Conservation (phyloP, 495 filamentous ascomycete genomes). For the Aspergillus egyptiacus region DNA sequence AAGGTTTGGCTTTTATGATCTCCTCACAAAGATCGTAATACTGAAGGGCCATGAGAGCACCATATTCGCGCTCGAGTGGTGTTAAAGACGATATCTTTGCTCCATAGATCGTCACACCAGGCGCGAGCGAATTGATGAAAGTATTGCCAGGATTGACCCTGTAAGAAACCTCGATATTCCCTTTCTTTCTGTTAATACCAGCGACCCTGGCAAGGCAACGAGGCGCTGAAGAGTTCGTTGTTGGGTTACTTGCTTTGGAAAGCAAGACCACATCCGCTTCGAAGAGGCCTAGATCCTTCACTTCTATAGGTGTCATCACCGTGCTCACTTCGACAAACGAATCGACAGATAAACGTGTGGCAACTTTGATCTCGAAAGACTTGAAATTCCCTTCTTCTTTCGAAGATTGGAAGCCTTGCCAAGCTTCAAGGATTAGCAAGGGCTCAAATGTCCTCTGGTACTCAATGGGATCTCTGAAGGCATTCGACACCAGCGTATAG, state of each 20-base stretch:
- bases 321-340: slow-evolving; percentile 87
- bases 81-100: slow-evolving; percentile 81
- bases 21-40: slow-evolving; percentile 95
- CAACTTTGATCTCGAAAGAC: slow-evolving; percentile 75
- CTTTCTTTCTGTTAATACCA: slow-evolving; percentile 72
- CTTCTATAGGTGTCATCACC: slow-evolving; percentile 59
- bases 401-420: slow-evolving; percentile 85
- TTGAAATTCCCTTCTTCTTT: slow-evolving; percentile 79
- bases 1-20: slow-evolving; percentile 80
- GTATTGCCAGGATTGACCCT: slow-evolving; percentile 62
- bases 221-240: slow-evolving; percentile 53
- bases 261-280: slow-evolving; percentile 89
- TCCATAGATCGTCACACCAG: slow-evolving; percentile 61
- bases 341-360: slow-evolving; percentile 83
- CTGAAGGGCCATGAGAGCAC: slow-evolving; percentile 78
- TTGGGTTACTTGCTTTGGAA: slow-evolving; percentile 63
- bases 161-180: slow-evolving; percentile 74
- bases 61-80: slow-evolving; percentile 91
- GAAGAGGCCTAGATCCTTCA: slow-evolving; percentile 62
- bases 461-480: slow-evolving; percentile 64
- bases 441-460: slow-evolving; percentile 91
- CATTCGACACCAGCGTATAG: slow-evolving; percentile 67
- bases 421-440: slow-evolving; percentile 85
- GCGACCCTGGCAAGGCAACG: slow-evolving; percentile 84
- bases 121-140: slow-evolving; percentile 45